Conservation (phyloP, 2,329 filamentous ascomycete genomes). For the Penicillium sp. region DNA sequence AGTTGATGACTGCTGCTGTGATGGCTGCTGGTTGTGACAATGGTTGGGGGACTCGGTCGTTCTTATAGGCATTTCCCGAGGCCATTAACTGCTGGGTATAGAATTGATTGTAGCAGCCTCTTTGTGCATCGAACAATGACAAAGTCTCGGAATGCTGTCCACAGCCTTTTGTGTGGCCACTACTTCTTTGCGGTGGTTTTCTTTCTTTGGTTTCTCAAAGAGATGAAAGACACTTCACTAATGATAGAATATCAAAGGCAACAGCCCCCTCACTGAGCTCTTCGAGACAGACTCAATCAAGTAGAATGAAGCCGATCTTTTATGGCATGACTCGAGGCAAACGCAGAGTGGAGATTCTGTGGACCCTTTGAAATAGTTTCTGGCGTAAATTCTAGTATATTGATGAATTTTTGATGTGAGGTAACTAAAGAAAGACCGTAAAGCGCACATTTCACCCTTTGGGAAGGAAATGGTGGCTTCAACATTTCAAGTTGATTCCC, state of each 20-base stretch:
- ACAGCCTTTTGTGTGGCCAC: too few species aligned
- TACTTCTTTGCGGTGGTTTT: not conserved
- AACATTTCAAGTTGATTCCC: constrained; percentile 83
- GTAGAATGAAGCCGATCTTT: not conserved
- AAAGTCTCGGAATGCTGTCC: not conserved
- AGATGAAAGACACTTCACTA: not conserved
- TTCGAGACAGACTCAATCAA: not conserved
- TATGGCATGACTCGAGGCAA: not conserved
- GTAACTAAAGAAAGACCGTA: not conserved
- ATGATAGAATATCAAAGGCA: not conserved
- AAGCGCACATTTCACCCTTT: not conserved
- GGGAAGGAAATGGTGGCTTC: constrained; percentile 3
- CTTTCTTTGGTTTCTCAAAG: not conserved
- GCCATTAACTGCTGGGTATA: not conserved
- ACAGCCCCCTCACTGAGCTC: not conserved
- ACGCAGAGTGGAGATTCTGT: not conserved
- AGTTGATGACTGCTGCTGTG: not conserved
- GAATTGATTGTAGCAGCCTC: not conserved
- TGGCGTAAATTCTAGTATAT: not conserved
- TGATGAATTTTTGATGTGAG: not conserved
- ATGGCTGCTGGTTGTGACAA: not conserved
- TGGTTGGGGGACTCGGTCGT: not conserved
- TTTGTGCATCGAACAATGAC: not conserved
- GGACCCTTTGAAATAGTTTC: too few species aligned
- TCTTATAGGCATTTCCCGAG: not conserved